Conservation (phyloP, 306 rosid species). For the Ziziphus jujuba region DNA sequence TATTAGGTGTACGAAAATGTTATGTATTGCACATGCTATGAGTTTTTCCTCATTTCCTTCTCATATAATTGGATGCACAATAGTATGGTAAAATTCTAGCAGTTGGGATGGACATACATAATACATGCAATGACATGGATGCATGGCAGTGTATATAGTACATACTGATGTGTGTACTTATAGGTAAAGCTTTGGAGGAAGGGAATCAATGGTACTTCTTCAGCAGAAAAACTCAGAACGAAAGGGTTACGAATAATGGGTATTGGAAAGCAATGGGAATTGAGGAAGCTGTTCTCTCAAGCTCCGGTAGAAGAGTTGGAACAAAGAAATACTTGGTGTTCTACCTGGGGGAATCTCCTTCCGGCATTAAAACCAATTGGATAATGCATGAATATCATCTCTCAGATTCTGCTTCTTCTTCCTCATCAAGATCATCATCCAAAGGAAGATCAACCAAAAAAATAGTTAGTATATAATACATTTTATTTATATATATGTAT, state of each 20-base stretch:
- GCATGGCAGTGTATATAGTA: no score
- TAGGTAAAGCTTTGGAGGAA: conserved; percentile 85
- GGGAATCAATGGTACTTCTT: conserved; percentile 90
- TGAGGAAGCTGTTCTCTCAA: conserved; percentile 62
- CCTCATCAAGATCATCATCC: conserved; percentile 40
- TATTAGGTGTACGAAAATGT: background rate
- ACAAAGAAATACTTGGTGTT: conserved; percentile 67
- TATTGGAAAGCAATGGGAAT: conserved; percentile 67
- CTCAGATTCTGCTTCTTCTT: conserved; percentile 35
- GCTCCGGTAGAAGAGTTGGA: conserved; percentile 53
- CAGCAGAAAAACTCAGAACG: conserved; percentile 69
- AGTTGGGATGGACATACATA: no score
- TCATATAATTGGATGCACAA: no score
- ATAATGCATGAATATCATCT: conserved; percentile 86
- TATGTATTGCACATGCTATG: no score
- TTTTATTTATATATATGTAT: background rate
- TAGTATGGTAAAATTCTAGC: no score
- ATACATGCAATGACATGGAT: no score
- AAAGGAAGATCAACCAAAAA: conserved; percentile 55
- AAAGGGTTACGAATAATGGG: conserved; percentile 55
- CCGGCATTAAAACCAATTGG: conserved; percentile 74
- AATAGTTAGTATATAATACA: conserved; percentile 38
- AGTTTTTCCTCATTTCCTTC: no score
- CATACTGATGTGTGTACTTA: conserved; percentile 2
- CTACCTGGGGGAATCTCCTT: conserved; percentile 53